phyloP scores from a whole-genome alignment of 139 green algal species.

The Haematococcus lacustris region DNA sequence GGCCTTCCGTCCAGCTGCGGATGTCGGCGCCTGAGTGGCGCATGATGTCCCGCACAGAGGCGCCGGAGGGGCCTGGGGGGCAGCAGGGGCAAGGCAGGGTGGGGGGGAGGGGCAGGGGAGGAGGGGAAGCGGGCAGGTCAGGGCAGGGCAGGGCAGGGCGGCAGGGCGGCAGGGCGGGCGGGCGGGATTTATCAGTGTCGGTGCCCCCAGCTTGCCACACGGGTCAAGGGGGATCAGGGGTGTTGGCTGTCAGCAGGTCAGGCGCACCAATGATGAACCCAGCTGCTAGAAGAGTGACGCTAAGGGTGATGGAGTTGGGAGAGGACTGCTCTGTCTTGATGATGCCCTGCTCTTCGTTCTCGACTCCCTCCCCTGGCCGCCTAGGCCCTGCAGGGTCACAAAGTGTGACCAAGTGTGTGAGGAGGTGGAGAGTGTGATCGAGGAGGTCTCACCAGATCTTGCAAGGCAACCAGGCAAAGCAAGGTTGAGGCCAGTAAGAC shows the following conservation, averaged over 20 bases:
- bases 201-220: too few relatives aligned
- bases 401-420: not conserved
- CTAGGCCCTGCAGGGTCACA: slow-evolving; percentile 49
- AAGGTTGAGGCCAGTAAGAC: not conserved
- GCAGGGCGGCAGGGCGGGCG: too few relatives aligned
- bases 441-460: not conserved
- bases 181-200: too few relatives aligned
- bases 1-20: slow-evolving; percentile 68
- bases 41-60: slow-evolving; percentile 71
- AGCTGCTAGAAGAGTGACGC: slow-evolving; percentile 82
- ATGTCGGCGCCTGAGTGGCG: slow-evolving; percentile 60
- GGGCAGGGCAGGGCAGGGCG: not conserved
- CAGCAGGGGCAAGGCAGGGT: not conserved
- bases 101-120: not conserved
- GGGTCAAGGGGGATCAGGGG: too few relatives aligned
- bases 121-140: not conserved
- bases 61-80: slow-evolving; percentile 46
- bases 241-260: too few relatives aligned
- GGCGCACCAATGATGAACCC: slow-evolving; percentile 79
- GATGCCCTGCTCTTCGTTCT: slow-evolving; percentile 81
- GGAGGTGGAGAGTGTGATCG: not conserved
- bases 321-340: slow-evolving; percentile 41
- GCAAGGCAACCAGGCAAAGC: not conserved
- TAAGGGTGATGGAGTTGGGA: slow-evolving; percentile 40
- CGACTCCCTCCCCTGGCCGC: slow-evolving; percentile 59